phyloP scores from a whole-genome alignment of 164 flowering plant genomes.

The Liquidambar formosana region DNA sequence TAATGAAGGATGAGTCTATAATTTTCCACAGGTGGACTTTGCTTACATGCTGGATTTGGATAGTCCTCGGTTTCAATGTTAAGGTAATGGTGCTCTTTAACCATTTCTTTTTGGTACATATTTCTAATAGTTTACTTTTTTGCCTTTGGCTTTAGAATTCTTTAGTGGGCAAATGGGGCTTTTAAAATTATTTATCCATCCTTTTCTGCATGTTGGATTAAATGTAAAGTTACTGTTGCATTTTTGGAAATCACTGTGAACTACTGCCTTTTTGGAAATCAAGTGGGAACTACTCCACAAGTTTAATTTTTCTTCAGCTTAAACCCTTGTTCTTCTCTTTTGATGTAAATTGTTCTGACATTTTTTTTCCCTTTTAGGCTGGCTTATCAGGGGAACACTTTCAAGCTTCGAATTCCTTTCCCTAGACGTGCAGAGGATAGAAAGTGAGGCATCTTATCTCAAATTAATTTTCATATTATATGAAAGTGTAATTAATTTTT shows the following conservation, averaged over 20 bases:
- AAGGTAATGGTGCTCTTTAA: constrained; percentile 51
- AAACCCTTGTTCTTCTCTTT: not conserved
- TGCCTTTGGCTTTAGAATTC: too few relatives aligned
- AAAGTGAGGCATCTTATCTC: constrained; percentile 54
- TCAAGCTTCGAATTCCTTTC: constrained; percentile 91
- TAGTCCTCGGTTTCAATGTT: constrained; percentile 89
- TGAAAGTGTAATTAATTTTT: not conserved
- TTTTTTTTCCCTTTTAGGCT: constrained; percentile 47
- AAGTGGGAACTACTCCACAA: not conserved
- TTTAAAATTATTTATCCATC: too few relatives aligned
- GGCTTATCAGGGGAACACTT: constrained; percentile 59
- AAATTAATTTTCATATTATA: not conserved
- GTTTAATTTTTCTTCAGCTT: not conserved
- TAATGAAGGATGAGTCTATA: not conserved
- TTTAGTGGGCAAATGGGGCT: too few relatives aligned
- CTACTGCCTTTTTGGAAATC: not conserved
- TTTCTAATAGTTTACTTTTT: not conserved
- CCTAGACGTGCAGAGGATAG: constrained; percentile 84
- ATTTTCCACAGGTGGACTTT: constrained; percentile 70
- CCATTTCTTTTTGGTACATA: not conserved
- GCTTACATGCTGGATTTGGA: constrained; percentile 87
- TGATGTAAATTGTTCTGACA: not conserved
- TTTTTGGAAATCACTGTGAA: not conserved
- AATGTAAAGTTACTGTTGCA: not conserved
- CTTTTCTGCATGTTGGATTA: too few relatives aligned